These are phyloP conservation scores for Fusarium sacchari DNA, from an alignment of 2,329 filamentous ascomycete genomes.

Conservation along the genomic window DNA sequence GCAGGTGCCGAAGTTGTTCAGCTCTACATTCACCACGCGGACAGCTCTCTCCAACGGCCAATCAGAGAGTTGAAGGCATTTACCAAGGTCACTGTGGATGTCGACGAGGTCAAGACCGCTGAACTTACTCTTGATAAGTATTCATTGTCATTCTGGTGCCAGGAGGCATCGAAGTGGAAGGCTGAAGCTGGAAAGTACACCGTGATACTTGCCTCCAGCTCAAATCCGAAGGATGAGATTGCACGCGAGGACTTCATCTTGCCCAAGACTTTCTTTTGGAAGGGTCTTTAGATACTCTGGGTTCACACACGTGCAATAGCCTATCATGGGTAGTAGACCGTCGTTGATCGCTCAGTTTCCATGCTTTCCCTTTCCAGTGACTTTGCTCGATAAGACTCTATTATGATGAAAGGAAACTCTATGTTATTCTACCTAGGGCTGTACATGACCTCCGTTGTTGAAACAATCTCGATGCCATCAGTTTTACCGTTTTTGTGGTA, in stretches of 20 bases:
- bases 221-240: conserved; percentile 31
- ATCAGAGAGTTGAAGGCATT: conserved; percentile 29
- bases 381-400: too few relatives aligned
- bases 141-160: conserved; percentile 31
- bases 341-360: not conserved
- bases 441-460: conserved; percentile 26
- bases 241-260: conserved; percentile 3
- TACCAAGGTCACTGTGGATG: not conserved
- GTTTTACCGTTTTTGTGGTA: not conserved
- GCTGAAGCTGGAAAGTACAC: conserved; percentile 32
- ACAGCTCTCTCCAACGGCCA: conserved; percentile 25
- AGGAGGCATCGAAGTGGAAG: conserved; percentile 29
- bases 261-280: conserved; percentile 21
- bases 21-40: conserved; percentile 23
- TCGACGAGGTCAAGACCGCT: not conserved
- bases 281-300: not conserved
- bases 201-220: conserved; percentile 32
- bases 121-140: conserved; percentile 27
- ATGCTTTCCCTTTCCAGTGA: fast-evolving
- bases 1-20: conserved; percentile 31
- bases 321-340: not conserved
- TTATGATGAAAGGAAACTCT: not conserved
- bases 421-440: conserved; percentile 13
- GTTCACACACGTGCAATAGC: fast-evolving
- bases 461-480: conserved; percentile 30